Evolutionary conservation across 2,329 filamentous ascomycete genomes (phyloP), one percentile per base, ranked within the genome.

Genomic region (Penicillium sp.): DNA sequence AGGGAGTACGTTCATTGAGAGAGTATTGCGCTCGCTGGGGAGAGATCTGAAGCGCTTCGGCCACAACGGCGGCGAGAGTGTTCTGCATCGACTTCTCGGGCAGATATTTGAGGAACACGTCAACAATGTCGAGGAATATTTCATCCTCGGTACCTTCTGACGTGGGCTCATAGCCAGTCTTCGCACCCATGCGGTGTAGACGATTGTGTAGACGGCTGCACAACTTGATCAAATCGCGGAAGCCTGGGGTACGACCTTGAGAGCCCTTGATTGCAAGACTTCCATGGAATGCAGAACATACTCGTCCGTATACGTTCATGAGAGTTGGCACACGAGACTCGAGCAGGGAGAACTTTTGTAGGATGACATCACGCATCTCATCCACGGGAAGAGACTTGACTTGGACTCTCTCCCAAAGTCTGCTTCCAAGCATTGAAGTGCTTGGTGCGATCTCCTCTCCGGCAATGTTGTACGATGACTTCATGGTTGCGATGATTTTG

Each of bases 51-150:
- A 99, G 88, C 66, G 92, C 89, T 75, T 96, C 87, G 0, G 93
- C 93, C 60, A 97, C 91, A 44, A 83, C 84, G 48, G 82, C 79
- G 43, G 89, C 84, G 42, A 76, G 66, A 21, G 66, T 64, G 17
- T 68, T 67, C 51, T 86, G 85, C 31, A 86, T 78, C 13, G 83
- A 80, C 31, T 82, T 81, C 56, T 88, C 88, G 10, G 89, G 88
- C 45, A 94, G 80, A 70, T 89, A 91, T 53, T 90, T 90, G 42
- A 91, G 87, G 73, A 99, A 97, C 70, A 93, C 96, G 74, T 99
- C 94, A 52, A 94, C 83, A 0, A 92, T 90, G 71, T 99, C 94
- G 78, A 96, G 85, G 68, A 97, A 97, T 75, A 97, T 96, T 67
- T 89, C 86, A 68, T 97, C 89, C 63, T 85, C 81, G 0, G 85